Evolutionary conservation across 805 yeast genomes (phyloP).

Genomic region (Hagleromyces aurorensis): DNA sequence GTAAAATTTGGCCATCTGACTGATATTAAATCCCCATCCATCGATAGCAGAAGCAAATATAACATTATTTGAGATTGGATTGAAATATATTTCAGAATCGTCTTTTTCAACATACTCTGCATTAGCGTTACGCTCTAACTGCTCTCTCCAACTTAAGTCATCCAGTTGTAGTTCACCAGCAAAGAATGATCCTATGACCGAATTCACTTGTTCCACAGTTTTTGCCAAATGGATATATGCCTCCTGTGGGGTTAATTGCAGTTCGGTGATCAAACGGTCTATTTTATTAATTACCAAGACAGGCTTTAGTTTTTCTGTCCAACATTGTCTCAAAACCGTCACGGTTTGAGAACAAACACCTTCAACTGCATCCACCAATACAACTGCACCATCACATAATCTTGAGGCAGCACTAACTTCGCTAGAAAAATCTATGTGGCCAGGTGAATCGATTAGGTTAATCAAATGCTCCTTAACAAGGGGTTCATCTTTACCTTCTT

Average conservation of each 20-base stretch:
- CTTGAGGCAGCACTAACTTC: constrained; percentile 96
- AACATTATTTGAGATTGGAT: constrained; percentile 83
- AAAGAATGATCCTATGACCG: constrained; percentile 86
- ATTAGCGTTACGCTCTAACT: constrained; percentile 37
- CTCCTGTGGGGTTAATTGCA: constrained; percentile 74
- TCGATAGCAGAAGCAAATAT: constrained; percentile 87
- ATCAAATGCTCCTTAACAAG: constrained; percentile 71
- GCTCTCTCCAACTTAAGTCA: constrained; percentile 69
- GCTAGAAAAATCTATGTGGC: constrained; percentile 95
- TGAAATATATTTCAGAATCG: constrained; percentile 77
- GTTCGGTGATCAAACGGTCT: constrained; percentile 76
- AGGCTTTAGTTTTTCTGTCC: constrained; percentile 89
- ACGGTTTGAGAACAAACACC: constrained; percentile 98
- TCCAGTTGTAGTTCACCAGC: constrained; percentile 91
- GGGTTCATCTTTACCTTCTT: constrained; percentile 36
- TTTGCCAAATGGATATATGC: constrained; percentile 75
- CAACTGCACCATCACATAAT: constrained; percentile 94
- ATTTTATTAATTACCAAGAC: constrained; percentile 83
- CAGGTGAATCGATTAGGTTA: constrained; percentile 95
- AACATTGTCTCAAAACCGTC: constrained; percentile 87
- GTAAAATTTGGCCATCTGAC: constrained; percentile 81
- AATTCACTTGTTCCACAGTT: constrained; percentile 87
- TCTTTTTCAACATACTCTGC: constrained; percentile 63
- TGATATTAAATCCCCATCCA: constrained; percentile 95
- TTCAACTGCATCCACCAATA: constrained; percentile 92